Evolutionary conservation across 495 filamentous ascomycete species (phyloP), one percentile per base, ranked within the genome.

Genomic region (Penicillium goetzii): DNA sequence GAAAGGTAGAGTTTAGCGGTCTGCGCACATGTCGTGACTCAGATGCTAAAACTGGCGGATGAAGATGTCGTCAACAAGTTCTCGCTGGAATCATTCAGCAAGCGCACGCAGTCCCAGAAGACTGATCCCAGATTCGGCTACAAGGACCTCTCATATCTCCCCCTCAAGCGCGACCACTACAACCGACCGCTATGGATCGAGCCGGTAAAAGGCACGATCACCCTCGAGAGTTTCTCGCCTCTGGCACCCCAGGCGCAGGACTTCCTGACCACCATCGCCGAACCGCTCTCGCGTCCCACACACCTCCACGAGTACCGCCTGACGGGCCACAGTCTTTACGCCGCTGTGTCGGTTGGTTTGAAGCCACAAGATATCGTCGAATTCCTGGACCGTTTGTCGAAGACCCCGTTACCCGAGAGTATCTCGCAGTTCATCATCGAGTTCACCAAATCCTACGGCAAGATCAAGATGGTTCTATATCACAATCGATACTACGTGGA

Each of bases 401-500:
- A 98, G 77, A 94, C 90, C 0, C 84, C 89, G 7, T 78, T 98
- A 9, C 92, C 94, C 0, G 83, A 89, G 1, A 83, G 85, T n/a
- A 92, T 97, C 53, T 84, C 85, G 59, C 77, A 82, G 15, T 97
- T 92, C 71, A 95, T 99, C 68, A 81, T 87, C 62, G 86, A 88
- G 41, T 92, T 90, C 69, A 97, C 93, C 8, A 87, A 89, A 60
- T 93, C 90, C 25, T 98, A 93, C 73, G 95, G 95, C 41, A 97
- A 98, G 75, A 92, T 97, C 40, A 95, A 97, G 77, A 85, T 98
- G 40, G 95, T 98, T 25, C 77, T 98, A 61, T 96, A 97, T 73
- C 88, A 97, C 69, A 98, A 94, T 65, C 88, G 88, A 60, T 97
- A 95, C 75, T 98, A 90, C 72, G 87, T 98, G 62, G 95, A 99